Conservation (phyloP, 1,139 yeast genomes). For the Schwanniomyces etchellsii region DNA sequence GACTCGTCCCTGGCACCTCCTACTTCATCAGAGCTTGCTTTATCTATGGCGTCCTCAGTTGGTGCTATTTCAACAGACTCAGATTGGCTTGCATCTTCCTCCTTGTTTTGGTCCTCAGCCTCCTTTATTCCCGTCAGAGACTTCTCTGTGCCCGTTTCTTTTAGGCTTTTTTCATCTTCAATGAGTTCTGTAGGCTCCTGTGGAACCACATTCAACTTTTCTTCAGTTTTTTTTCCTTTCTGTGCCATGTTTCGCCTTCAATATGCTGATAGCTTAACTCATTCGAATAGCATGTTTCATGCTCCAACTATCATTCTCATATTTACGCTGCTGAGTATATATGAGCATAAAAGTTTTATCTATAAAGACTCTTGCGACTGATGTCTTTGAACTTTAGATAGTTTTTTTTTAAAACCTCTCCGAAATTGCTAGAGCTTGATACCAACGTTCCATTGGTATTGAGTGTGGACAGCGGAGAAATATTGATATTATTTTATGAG, state of each 20-base stretch:
- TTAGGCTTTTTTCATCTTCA: conserved; percentile 6
- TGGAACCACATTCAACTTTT: conserved; percentile 27
- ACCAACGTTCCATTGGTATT: conserved; percentile 31
- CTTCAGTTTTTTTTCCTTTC: conserved; percentile 6
- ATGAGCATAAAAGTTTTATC: background rate
- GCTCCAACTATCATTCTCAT: background rate
- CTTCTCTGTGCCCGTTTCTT: background rate
- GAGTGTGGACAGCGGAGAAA: conserved; percentile 76
- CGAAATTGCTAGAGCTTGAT: conserved; percentile 58
- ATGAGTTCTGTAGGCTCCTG: conserved; percentile 28
- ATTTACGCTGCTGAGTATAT: conserved; percentile 4
- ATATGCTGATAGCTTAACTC: background rate
- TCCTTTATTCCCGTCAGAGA: conserved; percentile 1
- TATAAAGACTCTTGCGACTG: too few species aligned
- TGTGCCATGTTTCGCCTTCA: background rate
- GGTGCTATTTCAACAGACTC: conserved; percentile 5
- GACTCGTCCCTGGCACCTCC: conserved; percentile 2
- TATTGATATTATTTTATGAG: conserved; percentile 25
- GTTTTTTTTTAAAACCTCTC: conserved; percentile 27
- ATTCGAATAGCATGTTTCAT: too few species aligned
- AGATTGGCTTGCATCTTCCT: too few species aligned
- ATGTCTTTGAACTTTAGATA: conserved; percentile 16
- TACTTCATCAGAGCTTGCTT: conserved; percentile 6
- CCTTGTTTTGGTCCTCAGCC: conserved; percentile 1
- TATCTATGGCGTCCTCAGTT: conserved; percentile 4